Evolutionary conservation across 345 rosid genomes (phyloP).

Genomic region (Mercurialis annua): DNA sequence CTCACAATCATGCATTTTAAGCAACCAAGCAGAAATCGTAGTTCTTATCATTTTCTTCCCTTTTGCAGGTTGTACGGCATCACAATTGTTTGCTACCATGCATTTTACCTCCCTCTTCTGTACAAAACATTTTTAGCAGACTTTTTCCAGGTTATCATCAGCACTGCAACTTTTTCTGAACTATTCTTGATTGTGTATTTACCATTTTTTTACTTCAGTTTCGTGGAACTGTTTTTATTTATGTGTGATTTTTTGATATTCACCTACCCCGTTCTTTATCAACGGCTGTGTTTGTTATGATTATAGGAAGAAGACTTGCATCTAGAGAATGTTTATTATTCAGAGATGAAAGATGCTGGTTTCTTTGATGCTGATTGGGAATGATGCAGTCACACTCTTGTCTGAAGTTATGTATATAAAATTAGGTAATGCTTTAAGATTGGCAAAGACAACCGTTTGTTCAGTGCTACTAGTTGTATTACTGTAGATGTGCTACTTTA

Average conservation of each 20-base stretch:
- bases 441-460: not conserved
- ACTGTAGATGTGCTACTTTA: not conserved
- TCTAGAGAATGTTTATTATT: slow-evolving; percentile 80
- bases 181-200: not conserved
- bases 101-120: slow-evolving; percentile 79
- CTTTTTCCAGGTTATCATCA: slow-evolving; percentile 70
- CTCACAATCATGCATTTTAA: not conserved
- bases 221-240: not conserved
- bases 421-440: not conserved
- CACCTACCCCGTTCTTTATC: not conserved
- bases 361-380: slow-evolving; percentile 90
- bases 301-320: slow-evolving; percentile 76
- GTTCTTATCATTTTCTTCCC: slow-evolving; percentile 1
- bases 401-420: not conserved
- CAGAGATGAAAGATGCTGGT: slow-evolving; percentile 96
- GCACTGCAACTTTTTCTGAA: not conserved
- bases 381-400: slow-evolving; percentile 20
- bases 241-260: not conserved
- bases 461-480: not conserved
- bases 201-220: not conserved
- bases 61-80: slow-evolving; percentile 67
- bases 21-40: not conserved
- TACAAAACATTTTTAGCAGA: slow-evolving; percentile 75
- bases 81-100: slow-evolving; percentile 69
- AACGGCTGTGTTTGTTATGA: slow-evolving; percentile 6